Evolutionary conservation across 1,284 basidiomycete species (phyloP).

Genomic region (Taiwanofungus camphoratus): DNA sequence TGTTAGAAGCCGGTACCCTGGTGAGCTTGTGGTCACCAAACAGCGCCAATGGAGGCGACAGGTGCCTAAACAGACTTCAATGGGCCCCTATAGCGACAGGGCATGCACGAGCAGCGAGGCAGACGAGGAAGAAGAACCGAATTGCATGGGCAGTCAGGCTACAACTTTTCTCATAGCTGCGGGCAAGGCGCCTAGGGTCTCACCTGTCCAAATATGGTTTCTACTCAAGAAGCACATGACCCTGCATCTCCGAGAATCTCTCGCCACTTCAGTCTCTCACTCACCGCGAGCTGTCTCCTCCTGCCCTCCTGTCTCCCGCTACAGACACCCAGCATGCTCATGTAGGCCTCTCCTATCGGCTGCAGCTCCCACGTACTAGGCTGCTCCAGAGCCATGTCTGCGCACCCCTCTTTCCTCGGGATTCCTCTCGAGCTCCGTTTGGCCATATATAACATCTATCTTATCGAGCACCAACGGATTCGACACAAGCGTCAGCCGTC

Average conservation of each 20-base stretch:
- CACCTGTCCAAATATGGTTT: constrained; percentile 20
- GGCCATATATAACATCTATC: constrained; percentile 28
- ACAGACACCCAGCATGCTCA: too few species aligned
- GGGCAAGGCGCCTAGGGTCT: constrained; percentile 1
- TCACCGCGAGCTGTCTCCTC: too few species aligned
- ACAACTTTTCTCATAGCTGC: too few species aligned
- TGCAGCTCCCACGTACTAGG: not conserved
- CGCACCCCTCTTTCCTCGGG: constrained; percentile 20
- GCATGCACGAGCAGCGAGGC: constrained; percentile 27
- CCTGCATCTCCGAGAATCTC: constrained; percentile 2
- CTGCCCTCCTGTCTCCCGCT: too few species aligned
- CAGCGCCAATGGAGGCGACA: constrained; percentile 1
- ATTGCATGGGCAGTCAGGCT: too few species aligned
- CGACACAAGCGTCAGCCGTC: constrained; percentile 27
- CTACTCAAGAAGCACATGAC: constrained; percentile 19
- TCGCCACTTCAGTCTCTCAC: constrained; percentile 4
- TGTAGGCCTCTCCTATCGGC: not conserved
- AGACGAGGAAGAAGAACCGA: constrained; percentile 7
- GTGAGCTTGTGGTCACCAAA: constrained; percentile 2
- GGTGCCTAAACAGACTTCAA: constrained; percentile 6
- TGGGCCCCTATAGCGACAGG: constrained; percentile 9
- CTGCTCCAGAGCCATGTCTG: constrained; percentile 8
- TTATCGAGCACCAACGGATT: constrained; percentile 24
- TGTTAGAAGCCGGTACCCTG: constrained; percentile 11
- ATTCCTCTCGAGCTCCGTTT: constrained; percentile 35